Base-by-base conservation (phyloP, 345 rosid species). In the Populus simonii region DNA sequence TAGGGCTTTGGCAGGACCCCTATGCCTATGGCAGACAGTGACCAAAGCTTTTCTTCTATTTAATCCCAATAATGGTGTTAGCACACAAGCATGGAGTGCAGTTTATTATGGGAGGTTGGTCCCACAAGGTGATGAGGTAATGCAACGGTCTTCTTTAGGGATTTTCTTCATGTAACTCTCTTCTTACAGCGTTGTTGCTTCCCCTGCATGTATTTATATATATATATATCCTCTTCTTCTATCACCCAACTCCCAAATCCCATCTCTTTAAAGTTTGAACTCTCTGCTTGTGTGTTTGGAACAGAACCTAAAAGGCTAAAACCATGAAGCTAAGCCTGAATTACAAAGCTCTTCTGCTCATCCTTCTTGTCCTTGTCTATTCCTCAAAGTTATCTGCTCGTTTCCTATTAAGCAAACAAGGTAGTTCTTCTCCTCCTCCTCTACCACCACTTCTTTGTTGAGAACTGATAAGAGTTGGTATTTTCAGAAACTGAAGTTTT, bases 291-390 rank as follows among this genome's bases (percentile, higher is more conserved):
- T n/a, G 16, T 4, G n/a, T n/a, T 15, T 1, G n/a, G 5, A 59
- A 4, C 65, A 23, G 16, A 59, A 23, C 1, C 65, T 59, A 4
- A 5, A n/a, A 20, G 75, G 57, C 55, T 70, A 47, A 82, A 75
- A 81, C 72, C 77, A 89, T 88, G 95, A 89, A 86, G 89, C 88
- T 72, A 45, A 80, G 53, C 82, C 51, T 84, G 38, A 68, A 36
- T 82, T 79, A 79, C 63, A 47, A 16, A 78, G 73, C 70, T 75
- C 81, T 85, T 79, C 80, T 91, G 68, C 72, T 86, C 82, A 70
- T 88, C 59, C 47, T 85, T 49, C 78, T 85, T 71, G 20, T 74
- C 17, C 80, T 86, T 8, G 29, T 80, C 63, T 71, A 72, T 55
- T 79, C 84, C 68, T 80, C 87, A 33, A 76, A 62, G 73, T 38